phyloP scores from a whole-genome alignment of 345 rosid species.

The Brassica carinata region DNA sequence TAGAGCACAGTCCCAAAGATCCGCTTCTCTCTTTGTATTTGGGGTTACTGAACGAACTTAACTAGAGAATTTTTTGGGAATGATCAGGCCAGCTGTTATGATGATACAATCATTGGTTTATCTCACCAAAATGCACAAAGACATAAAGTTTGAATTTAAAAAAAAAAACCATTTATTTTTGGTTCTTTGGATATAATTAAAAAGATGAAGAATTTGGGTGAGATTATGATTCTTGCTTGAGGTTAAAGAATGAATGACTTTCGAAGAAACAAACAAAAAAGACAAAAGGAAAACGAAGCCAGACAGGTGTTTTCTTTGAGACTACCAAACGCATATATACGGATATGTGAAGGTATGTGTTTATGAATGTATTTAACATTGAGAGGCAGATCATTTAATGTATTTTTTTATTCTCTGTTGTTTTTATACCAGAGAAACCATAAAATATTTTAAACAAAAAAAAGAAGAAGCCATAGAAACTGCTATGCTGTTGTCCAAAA shows the following conservation, averaged over 20 bases:
- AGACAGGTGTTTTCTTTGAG: slow-evolving; percentile 25
- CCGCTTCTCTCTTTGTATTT: neutral
- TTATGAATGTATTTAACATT: neutral
- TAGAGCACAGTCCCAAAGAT: neutral
- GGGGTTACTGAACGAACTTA: neutral
- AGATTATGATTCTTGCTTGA: slow-evolving; percentile 37
- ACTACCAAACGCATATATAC: slow-evolving; percentile 15
- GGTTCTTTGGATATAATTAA: neutral
- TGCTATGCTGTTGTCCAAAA: too few species aligned
- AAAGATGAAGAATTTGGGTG: neutral
- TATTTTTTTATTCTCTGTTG: neutral
- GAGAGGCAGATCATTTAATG: neutral
- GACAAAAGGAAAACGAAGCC: neutral
- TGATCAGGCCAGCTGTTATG: neutral
- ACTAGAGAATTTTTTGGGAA: neutral
- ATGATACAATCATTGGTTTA: neutral
- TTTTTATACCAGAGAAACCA: neutral
- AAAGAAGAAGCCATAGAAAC: too few species aligned
- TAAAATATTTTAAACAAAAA: too few species aligned
- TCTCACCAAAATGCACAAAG: neutral
- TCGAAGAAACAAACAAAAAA: neutral
- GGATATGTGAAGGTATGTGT: neutral
- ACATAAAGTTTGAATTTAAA: neutral
- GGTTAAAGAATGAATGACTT: slow-evolving; percentile 30
- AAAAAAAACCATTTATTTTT: neutral